phyloP scores from a whole-genome alignment of 495 filamentous ascomycete genomes.

The Xylaria scruposa region DNA sequence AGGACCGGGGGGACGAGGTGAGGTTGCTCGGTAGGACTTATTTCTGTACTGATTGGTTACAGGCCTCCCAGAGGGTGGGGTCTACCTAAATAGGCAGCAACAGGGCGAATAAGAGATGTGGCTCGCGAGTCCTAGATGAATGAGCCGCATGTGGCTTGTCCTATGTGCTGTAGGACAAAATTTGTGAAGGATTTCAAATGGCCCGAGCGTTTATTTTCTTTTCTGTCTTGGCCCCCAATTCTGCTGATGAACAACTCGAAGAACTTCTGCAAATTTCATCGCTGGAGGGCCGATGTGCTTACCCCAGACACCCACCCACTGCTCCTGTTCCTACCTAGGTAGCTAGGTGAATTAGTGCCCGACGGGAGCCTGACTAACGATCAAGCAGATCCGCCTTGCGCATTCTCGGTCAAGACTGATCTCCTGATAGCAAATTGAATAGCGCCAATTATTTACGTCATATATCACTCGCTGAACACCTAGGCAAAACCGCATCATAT shows the following conservation, averaged over 20 bases:
- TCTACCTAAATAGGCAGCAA: conserved; percentile 15
- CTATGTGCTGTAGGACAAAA: not conserved
- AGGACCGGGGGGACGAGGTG: conserved; percentile 10
- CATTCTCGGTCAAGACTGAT: not conserved
- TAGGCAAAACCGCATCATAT: not conserved
- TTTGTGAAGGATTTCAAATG: not conserved
- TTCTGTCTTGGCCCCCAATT: conserved; percentile 16
- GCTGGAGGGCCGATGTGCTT: not conserved
- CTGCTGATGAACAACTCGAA: not conserved
- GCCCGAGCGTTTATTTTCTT: not conserved
- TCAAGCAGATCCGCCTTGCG: not conserved
- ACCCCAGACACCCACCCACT: not conserved
- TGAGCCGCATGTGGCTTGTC: conserved; percentile 20
- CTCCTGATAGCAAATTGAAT: not conserved
- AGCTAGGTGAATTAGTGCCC: not conserved
- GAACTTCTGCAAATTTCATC: not conserved
- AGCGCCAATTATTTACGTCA: not conserved
- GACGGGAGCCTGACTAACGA: not conserved
- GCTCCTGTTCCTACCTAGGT: not conserved
- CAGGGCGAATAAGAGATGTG: conserved; percentile 15
- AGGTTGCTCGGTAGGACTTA: conserved; percentile 16
- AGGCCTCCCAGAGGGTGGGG: conserved; percentile 7
- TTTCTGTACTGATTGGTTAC: conserved; percentile 8
- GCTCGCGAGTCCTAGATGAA: conserved; percentile 18
- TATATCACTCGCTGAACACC: not conserved